These are phyloP conservation scores for Saprolegnia parasitica DNA, from an alignment of 352 stramenopile genomes.

Conservation along the genomic window DNA sequence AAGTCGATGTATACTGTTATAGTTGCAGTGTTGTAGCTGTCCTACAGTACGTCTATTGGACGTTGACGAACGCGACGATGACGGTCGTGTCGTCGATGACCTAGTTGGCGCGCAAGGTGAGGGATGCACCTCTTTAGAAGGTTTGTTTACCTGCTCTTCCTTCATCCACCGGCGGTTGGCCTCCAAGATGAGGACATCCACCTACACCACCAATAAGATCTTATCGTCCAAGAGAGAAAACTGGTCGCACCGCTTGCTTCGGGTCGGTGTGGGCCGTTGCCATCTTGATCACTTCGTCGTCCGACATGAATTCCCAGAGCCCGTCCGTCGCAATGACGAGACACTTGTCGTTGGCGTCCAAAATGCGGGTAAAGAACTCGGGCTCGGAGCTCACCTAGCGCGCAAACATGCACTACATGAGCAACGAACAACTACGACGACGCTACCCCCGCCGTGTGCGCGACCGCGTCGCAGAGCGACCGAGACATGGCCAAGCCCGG, in stretches of 20 bases:
- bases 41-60: conserved; percentile 29
- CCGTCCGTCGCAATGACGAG: conserved; percentile 97
- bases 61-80: conserved; percentile 94
- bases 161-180: conserved; percentile 97
- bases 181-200: conserved; percentile 94
- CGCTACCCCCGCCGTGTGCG: conserved; percentile 86
- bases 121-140: not conserved
- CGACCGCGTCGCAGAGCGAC: conserved; percentile 95
- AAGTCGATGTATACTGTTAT: too few species aligned
- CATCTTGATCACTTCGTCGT: conserved; percentile 92
- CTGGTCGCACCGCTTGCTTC: conserved; percentile 65
- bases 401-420: not conserved
- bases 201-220: conserved; percentile 45
- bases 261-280: conserved; percentile 67
- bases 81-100: conserved; percentile 99
- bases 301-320: conserved; percentile 98
- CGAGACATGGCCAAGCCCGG: conserved; percentile 97
- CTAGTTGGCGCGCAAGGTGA: not conserved
- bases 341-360: conserved; percentile 87
- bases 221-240: conserved; percentile 48
- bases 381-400: conserved; percentile 90
- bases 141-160: conserved; percentile 85
- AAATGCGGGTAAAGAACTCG: conserved; percentile 88
- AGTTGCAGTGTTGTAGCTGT: not conserved
- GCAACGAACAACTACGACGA: conserved; percentile 7